Evolutionary conservation across 1,139 yeast genomes (phyloP).

Genomic region (Suhomyces yuchorum): DNA sequence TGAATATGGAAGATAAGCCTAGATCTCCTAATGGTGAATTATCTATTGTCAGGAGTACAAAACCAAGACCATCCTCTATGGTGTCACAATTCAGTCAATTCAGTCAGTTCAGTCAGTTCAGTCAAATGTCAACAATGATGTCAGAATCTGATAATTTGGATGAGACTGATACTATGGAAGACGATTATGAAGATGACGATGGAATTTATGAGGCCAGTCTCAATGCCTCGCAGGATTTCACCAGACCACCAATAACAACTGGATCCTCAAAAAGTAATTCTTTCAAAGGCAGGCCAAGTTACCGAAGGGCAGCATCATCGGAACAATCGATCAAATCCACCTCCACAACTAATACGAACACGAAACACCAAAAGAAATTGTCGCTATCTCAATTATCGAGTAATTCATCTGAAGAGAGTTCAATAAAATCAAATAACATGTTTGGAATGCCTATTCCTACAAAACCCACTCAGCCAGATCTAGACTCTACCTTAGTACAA

Average conservation of each 20-base stretch:
- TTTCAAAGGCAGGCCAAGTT: constrained; percentile 33
- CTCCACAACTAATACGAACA: constrained; percentile 32
- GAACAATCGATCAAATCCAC: constrained; percentile 41
- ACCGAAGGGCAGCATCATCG: constrained; percentile 38
- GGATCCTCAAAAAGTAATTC: constrained; percentile 1
- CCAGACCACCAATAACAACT: not conserved
- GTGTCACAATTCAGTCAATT: constrained; percentile 51
- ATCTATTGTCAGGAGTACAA: constrained; percentile 15
- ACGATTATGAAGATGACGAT: constrained; percentile 42
- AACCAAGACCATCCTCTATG: constrained; percentile 65
- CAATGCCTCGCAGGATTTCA: constrained; percentile 30
- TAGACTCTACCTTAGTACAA: constrained; percentile 14
- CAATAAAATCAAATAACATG: constrained; percentile 15
- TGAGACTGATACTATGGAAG: constrained; percentile 51
- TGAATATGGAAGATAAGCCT: constrained; percentile 8
- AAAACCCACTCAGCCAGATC: constrained; percentile 12
- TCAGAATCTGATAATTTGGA: constrained; percentile 47
- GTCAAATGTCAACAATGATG: constrained; percentile 57
- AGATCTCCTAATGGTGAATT: constrained; percentile 8
- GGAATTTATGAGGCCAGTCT: constrained; percentile 36
- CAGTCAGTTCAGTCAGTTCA: constrained; percentile 55
- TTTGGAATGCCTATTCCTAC: constrained; percentile 23
- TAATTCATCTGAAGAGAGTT: constrained; percentile 44
- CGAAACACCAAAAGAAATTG: constrained; percentile 27
- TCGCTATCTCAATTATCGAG: constrained; percentile 41